phyloP scores from a whole-genome alignment of 306 rosid species.

The Vachellia collinsii region DNA sequence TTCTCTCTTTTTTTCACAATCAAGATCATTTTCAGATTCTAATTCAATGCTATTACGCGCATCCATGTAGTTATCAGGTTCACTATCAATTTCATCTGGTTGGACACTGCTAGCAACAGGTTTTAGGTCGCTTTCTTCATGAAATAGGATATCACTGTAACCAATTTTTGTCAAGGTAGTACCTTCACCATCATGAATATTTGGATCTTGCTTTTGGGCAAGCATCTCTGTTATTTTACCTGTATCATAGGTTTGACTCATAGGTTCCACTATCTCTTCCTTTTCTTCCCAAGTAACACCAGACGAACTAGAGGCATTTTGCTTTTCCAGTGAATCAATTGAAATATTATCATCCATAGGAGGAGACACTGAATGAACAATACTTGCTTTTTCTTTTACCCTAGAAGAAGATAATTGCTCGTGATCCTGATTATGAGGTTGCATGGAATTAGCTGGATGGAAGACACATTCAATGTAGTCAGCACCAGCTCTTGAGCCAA shows the following conservation, averaged over 20 bases:
- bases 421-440: conserved; percentile 52
- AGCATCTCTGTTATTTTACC: conserved; percentile 50
- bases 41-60: conserved; percentile 90
- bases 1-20: conserved; percentile 74
- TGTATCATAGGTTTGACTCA: conserved; percentile 43
- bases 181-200: conserved; percentile 43
- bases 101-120: conserved; percentile 43
- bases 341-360: conserved; percentile 56
- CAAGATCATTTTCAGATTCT: conserved; percentile 83
- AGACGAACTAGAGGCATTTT: conserved; percentile 61
- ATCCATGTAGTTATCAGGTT: conserved; percentile 82
- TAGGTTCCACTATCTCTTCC: conserved; percentile 76
- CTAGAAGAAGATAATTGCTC: conserved; percentile 59
- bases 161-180: conserved; percentile 47
- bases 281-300: conserved; percentile 93
- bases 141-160: conserved; percentile 43
- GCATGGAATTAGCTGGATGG: conserved; percentile 58
- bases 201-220: conserved; percentile 40
- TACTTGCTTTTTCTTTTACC: conserved; percentile 47
- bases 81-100: conserved; percentile 76
- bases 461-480: conserved; percentile 73
- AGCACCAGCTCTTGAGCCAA: conserved; percentile 66
- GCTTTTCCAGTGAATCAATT: conserved; percentile 55
- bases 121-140: conserved; percentile 48
- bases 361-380: conserved; percentile 49